Conservation (phyloP, 2,329 filamentous ascomycete species). For the Alternaria gansuensis region DNA sequence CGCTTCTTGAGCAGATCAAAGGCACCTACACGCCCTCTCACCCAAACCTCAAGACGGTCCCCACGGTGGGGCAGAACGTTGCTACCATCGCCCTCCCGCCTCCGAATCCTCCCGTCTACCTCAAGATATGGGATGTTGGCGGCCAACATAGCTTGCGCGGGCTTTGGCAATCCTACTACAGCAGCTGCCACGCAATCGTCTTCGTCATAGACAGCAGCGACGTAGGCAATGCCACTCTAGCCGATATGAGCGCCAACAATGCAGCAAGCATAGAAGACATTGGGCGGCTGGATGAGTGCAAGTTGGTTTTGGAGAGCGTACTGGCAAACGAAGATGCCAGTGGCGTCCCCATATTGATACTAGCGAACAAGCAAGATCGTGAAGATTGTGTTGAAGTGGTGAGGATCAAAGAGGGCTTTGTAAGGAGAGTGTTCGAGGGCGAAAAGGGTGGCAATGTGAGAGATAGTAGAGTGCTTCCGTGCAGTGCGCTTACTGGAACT, state of each 20-base stretch:
- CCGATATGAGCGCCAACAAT: constrained; percentile 53
- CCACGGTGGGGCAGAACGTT: constrained; percentile 97
- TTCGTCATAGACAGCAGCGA: constrained; percentile 98
- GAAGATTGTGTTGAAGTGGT: constrained; percentile 99
- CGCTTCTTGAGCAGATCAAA: constrained; percentile 96
- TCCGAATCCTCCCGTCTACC: constrained; percentile 81
- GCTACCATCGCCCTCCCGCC: constrained; percentile 78
- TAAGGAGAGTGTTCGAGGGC: constrained; percentile 94
- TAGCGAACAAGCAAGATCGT: constrained; percentile 97
- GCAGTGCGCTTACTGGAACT: constrained; percentile 83
- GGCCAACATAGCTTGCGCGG: constrained; percentile 88
- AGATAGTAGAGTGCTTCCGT: constrained; percentile 88
- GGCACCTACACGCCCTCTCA: constrained; percentile 78
- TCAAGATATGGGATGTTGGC: constrained; percentile 98
- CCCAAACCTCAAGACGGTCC: constrained; percentile 82
- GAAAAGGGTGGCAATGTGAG: constrained; percentile 86
- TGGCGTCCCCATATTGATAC: constrained; percentile 87
- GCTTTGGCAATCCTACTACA: constrained; percentile 96
- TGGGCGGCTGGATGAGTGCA: constrained; percentile 84
- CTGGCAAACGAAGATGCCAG: constrained; percentile 86
- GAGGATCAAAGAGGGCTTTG: constrained; percentile 93
- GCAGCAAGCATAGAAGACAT: constrained; percentile 44
- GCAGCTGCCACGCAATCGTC: constrained; percentile 92
- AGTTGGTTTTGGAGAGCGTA: constrained; percentile 87
- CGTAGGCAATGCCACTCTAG: constrained; percentile 82